These are phyloP conservation scores for Solanum hybrid DNA, from an alignment of 305 asterid species.

Conservation along the genomic window DNA sequence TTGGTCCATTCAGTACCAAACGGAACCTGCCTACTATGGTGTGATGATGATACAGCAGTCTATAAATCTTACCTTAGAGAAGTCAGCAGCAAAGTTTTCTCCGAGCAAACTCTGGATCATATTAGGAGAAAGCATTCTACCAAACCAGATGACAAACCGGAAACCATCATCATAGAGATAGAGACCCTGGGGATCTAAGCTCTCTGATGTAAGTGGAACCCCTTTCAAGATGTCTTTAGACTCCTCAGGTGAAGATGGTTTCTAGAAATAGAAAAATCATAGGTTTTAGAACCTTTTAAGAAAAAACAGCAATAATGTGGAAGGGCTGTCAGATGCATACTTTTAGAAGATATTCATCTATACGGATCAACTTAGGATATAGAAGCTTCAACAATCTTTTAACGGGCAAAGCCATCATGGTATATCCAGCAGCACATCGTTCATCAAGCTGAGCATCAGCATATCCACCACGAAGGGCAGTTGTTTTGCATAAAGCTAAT, in stretches of 20 bases:
- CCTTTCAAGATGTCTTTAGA: conserved; percentile 38
- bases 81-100: conserved; percentile 62
- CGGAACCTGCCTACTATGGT: background rate
- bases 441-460: conserved; percentile 86
- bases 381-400: conserved; percentile 75
- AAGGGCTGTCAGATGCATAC: conserved; percentile 31
- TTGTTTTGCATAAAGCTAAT: conserved; percentile 69
- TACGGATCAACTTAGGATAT: conserved; percentile 69
- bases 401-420: conserved; percentile 92
- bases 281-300: conserved; percentile 7
- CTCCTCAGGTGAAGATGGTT: conserved; percentile 38
- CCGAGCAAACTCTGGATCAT: conserved; percentile 62
- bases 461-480: conserved; percentile 81
- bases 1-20: background rate
- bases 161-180: conserved; percentile 88
- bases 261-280: conserved; percentile 17
- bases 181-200: conserved; percentile 85
- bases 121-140: conserved; percentile 73
- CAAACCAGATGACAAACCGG: conserved; percentile 85
- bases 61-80: conserved; percentile 52
- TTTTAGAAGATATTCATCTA: conserved; percentile 62
- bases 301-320: background rate
- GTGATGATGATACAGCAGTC: background rate
- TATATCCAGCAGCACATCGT: conserved; percentile 86
- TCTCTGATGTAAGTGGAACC: conserved; percentile 70